phyloP scores from a whole-genome alignment of 2,329 filamentous ascomycete species.

The Calonectria leucothoes region DNA sequence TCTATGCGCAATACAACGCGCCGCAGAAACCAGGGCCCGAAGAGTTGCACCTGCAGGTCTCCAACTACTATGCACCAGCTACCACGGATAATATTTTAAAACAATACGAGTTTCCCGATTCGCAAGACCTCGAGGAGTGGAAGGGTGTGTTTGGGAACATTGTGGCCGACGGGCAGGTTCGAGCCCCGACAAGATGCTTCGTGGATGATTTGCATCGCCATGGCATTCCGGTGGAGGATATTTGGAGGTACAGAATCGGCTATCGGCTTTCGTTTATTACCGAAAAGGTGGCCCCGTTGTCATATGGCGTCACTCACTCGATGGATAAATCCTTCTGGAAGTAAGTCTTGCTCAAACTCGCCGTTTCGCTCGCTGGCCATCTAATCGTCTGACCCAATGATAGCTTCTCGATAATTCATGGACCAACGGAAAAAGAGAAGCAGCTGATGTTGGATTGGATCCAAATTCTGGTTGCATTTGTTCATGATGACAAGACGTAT shows the following conservation, averaged over 20 bases:
- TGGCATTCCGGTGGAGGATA: neutral
- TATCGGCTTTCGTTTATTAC: neutral
- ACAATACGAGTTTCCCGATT: neutral
- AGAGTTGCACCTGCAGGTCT: neutral
- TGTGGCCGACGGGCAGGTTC: neutral
- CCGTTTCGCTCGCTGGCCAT: neutral
- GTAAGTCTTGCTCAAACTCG: neutral
- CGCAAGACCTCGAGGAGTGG: neutral
- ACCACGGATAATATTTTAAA: neutral
- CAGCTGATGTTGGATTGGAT: constrained; percentile 3
- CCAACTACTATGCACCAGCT: constrained; percentile 2
- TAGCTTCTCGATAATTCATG: constrained; percentile 1
- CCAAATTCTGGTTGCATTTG: neutral
- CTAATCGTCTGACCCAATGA: neutral
- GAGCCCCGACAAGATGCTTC: neutral
- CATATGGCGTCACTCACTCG: neutral
- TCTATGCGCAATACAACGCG: neutral
- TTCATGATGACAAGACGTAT: neutral
- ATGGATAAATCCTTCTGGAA: constrained; percentile 13
- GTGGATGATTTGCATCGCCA: neutral
- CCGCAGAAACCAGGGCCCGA: neutral
- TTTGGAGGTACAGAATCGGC: constrained; percentile 4
- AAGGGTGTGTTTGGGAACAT: neutral
- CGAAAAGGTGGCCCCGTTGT: neutral
- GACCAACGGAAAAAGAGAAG: neutral